Evolutionary conservation across 2,329 filamentous ascomycete genomes (phyloP).

Genomic region (Alternaria conjuncta): DNA sequence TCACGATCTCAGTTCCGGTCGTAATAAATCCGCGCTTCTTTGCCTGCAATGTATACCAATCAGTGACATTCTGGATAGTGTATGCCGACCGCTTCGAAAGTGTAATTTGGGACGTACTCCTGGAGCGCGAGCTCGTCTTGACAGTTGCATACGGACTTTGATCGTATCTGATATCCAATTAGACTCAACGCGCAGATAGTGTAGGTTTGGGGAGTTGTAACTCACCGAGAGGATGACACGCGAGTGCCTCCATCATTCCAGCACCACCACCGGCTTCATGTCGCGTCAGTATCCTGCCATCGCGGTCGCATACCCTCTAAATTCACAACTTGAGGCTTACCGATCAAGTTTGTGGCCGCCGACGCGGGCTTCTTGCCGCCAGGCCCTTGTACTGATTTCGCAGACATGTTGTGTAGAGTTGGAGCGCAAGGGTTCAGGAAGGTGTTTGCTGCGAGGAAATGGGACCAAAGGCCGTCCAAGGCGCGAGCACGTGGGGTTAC

Average conservation of each 20-base stretch:
- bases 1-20: conserved; percentile 86
- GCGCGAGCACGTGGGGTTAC: neutral
- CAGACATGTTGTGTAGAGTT: conserved; percentile 58
- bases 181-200: conserved; percentile 7
- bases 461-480: neutral
- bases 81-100: neutral
- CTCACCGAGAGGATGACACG: conserved; percentile 89
- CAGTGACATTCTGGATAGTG: conserved; percentile 5
- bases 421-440: conserved; percentile 1
- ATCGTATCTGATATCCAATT: conserved; percentile 76
- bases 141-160: conserved; percentile 99
- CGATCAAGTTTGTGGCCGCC: conserved; percentile 88
- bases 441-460: neutral
- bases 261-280: conserved; percentile 88
- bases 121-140: conserved; percentile 79
- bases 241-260: conserved; percentile 99
- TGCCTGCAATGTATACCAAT: conserved; percentile 48
- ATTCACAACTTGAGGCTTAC: conserved; percentile 57
- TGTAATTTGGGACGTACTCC: conserved; percentile 64
- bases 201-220: neutral
- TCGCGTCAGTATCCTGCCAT: conserved; percentile 19
- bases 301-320: neutral
- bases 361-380: conserved; percentile 79
- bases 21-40: conserved; percentile 86
- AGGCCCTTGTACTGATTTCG: conserved; percentile 63